These are phyloP conservation scores for Tetrahymena malaccensis DNA, from an alignment of 73 alveolate genomes.

Conservation along the genomic window DNA sequence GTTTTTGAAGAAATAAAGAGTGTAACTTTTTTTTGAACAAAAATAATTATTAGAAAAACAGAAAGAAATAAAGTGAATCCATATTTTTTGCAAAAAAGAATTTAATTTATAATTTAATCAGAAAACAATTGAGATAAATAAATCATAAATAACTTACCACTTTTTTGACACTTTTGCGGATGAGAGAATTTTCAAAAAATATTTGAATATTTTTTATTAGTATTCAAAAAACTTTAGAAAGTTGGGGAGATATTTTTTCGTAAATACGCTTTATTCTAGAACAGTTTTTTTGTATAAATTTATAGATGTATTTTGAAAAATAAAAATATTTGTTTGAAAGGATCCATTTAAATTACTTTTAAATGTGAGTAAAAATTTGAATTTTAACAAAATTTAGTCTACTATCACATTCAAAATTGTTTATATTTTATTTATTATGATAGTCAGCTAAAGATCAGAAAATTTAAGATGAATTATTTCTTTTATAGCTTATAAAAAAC, in stretches of 20 bases:
- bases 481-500: not conserved
- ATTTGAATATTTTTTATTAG: not conserved
- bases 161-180: not conserved
- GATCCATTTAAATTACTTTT: not conserved
- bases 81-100: not conserved
- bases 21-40: no score
- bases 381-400: not conserved
- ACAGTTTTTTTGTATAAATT: not conserved
- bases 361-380: not conserved
- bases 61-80: not conserved
- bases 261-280: not conserved
- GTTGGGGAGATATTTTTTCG: not conserved
- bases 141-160: not conserved
- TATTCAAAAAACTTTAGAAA: not conserved
- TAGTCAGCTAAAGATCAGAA: not conserved
- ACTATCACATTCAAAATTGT: not conserved
- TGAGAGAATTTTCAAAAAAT: not conserved
- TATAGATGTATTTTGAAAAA: not conserved
- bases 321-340: not conserved
- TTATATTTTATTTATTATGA: not conserved
- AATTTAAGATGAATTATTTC: not conserved
- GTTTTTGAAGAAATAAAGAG: no score
- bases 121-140: not conserved
- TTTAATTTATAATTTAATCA: not conserved
- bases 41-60: no score